These are phyloP conservation scores for Aquilaria yunnanensis DNA, from an alignment of 345 rosid species.

Conservation along the genomic window DNA sequence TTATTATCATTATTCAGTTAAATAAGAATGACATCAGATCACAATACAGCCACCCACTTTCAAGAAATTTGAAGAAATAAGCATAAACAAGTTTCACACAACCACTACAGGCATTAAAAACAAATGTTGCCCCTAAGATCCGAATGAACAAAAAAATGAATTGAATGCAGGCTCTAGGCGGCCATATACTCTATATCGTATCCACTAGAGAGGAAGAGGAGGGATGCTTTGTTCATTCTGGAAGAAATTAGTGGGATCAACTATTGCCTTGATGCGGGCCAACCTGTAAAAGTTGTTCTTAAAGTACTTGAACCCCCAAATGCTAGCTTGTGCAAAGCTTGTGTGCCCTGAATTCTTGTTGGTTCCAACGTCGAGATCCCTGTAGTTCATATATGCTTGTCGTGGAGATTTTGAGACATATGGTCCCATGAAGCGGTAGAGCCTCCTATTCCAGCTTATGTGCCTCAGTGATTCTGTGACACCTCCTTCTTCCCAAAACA, in stretches of 20 bases:
- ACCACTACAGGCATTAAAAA: too few species aligned
- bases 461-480: neutral
- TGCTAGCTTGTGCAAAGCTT: neutral
- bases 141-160: too few species aligned
- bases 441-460: conserved; percentile 3
- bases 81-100: too few species aligned
- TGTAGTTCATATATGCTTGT: conserved; percentile 7
- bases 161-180: too few species aligned
- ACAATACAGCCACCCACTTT: too few species aligned
- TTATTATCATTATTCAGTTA: too few species aligned
- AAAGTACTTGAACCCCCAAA: conserved; percentile 4
- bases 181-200: too few species aligned
- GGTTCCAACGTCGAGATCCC: conserved; percentile 11
- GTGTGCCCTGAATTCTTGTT: neutral
- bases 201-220: neutral
- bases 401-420: conserved; percentile 1
- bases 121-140: too few species aligned
- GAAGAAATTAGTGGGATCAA: conserved; percentile 11
- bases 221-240: conserved; percentile 10
- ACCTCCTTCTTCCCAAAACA: neutral
- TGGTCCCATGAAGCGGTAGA: conserved; percentile 1
- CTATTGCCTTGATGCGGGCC: neutral
- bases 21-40: too few species aligned
- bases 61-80: too few species aligned
- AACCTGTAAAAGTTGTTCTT: conserved; percentile 5